Evolutionary conservation across 306 rosid genomes (phyloP), one percentile per base, ranked within the genome.

Genomic region (Vicia villosa): DNA sequence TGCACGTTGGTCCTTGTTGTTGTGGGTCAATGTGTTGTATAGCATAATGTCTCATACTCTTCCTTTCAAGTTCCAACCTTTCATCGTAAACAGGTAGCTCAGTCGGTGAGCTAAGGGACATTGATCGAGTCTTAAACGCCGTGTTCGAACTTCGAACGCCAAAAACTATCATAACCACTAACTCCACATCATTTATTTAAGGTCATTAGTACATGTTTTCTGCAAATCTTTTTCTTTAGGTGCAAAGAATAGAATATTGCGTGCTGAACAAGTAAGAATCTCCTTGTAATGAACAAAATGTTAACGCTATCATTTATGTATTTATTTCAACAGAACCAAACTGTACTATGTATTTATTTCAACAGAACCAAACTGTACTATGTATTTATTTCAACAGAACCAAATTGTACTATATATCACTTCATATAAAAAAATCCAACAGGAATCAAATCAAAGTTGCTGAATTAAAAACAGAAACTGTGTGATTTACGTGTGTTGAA

Each of bases 361-460:
- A n/a, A n/a, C n/a, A n/a, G n/a, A n/a, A n/a, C n/a, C n/a, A n/a
- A n/a, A n/a, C n/a, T n/a, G n/a, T n/a, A n/a, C n/a, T n/a, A n/a
- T n/a, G n/a, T n/a, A n/a, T n/a, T 72, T 55, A 76, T 73, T 52
- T 8, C 10, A 46, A 72, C 54, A 60, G 63, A 56, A 56, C 40
- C 40, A 26, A 58, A 28, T 38, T 8, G 47, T 37, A 50, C 22
- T 51, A 34, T 15, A 26, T 43, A 54, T 63, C 38, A 56, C 17
- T 7, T 54, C 24, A 34, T 60, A 47, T 45, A 22, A 50, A 17
- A 50, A 17, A 5, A 49, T 49, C 73, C 57, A 22, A 65, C 74
- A 79, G 20, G 77, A 74, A 75, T 72, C 66, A 75, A 88, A 81
- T 86, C 91, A 84, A 84, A 63, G 59, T 68, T 26, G 83, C 84